phyloP scores from a whole-genome alignment of 2,329 filamentous ascomycete genomes.

The Penicillium janthinellum region DNA sequence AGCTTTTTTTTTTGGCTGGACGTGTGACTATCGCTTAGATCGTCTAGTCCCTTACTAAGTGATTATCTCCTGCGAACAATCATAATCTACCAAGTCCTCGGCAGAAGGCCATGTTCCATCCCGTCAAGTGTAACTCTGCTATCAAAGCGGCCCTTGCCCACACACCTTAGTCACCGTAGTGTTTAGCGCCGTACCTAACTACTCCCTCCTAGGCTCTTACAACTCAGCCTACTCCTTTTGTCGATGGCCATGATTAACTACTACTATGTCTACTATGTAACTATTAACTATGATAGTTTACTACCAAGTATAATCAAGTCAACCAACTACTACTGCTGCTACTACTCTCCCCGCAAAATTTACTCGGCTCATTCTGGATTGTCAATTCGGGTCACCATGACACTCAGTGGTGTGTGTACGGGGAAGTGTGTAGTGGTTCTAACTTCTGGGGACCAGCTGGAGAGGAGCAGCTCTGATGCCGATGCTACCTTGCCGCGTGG shows the following conservation, averaged over 20 bases:
- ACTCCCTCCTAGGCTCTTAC: too few species aligned
- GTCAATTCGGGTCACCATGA: not conserved
- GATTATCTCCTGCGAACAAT: not conserved
- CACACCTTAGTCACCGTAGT: not conserved
- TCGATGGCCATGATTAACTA: not conserved
- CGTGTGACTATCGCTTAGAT: not conserved
- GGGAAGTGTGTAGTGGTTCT: too few species aligned
- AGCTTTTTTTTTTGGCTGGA: not conserved
- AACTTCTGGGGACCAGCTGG: too few species aligned
- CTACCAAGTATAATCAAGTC: not conserved
- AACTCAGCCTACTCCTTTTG: not conserved
- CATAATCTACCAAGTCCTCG: not conserved
- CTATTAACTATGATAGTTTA: too few species aligned
- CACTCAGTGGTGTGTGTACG: not conserved
- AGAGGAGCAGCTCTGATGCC: not conserved
- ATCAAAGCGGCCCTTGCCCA: slow-evolving; percentile 20
- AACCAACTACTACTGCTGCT: too few species aligned
- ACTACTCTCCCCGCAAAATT: not conserved
- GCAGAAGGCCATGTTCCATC: slow-evolving; percentile 11
- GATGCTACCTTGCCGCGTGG: slow-evolving; percentile 26
- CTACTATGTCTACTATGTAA: not conserved
- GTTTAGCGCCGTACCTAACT: not conserved
- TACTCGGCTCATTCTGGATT: not conserved
- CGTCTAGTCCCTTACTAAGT: not conserved
- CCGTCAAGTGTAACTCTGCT: slow-evolving; percentile 23